phyloP scores from a whole-genome alignment of 2,329 filamentous ascomycete genomes.

The Colletotrichum lini region DNA sequence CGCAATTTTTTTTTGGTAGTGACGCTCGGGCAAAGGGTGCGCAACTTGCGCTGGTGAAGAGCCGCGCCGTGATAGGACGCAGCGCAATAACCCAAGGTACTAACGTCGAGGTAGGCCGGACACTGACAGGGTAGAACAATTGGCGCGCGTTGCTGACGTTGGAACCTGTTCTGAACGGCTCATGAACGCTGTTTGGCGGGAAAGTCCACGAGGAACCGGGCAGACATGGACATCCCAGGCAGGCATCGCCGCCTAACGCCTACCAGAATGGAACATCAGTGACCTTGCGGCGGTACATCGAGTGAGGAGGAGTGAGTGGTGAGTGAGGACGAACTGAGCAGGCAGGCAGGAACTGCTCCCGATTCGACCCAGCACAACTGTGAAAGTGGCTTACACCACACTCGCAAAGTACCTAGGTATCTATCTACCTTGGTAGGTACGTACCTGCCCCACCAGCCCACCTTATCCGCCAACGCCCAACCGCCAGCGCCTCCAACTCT shows the following conservation, averaged over 20 bases:
- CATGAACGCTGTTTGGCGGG: slow-evolving; percentile 20
- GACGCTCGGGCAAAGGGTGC: slow-evolving; percentile 2
- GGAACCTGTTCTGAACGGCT: slow-evolving; percentile 13
- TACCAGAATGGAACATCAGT: slow-evolving; percentile 33
- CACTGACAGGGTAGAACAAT: slow-evolving; percentile 5
- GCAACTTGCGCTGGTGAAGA: slow-evolving; percentile 4
- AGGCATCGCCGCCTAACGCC: slow-evolving; percentile 41
- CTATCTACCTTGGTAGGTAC: not conserved
- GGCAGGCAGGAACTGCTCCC: not conserved
- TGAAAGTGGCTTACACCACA: too few relatives aligned
- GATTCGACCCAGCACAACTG: slow-evolving; percentile 2
- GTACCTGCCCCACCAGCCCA: slow-evolving; percentile 10
- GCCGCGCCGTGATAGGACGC: slow-evolving; percentile 33
- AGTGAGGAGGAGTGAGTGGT: not conserved
- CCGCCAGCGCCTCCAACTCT: slow-evolving; percentile 7
- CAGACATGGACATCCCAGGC: slow-evolving; percentile 34
- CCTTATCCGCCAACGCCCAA: not conserved
- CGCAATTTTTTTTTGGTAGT: slow-evolving; percentile 23
- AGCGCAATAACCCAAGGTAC: slow-evolving; percentile 7
- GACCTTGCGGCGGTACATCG: slow-evolving; percentile 23
- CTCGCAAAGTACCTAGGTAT: not conserved
- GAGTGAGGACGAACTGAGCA: not conserved
- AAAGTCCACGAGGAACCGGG: not conserved
- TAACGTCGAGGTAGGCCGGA: not conserved
- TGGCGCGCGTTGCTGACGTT: slow-evolving; percentile 14